Base-by-base conservation (phyloP, 2,329 filamentous ascomycete genomes). In the Fusarium udum region DNA sequence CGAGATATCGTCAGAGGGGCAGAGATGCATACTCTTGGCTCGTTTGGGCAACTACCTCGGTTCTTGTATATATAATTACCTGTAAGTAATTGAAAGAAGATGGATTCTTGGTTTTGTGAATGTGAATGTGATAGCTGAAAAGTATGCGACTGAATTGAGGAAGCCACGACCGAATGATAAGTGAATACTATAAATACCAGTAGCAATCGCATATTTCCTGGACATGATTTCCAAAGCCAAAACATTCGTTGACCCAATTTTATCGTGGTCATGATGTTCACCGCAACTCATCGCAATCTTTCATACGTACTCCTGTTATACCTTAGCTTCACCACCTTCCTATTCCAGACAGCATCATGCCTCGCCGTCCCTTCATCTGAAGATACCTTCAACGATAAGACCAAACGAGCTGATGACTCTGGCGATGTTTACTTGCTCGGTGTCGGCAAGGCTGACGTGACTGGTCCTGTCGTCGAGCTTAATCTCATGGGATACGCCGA, bases 401-500 rank as follows among this genome's bases (percentile, higher is more conserved):
- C 9, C 2, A 67, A 67, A 1, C n/a, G 64, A 9, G 62, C n/a
- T 16, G 61, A 49, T 14, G 59, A 45, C 1, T 43, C 37, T 10
- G 36, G 42, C 0, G 48, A 64, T 11, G 11, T 52, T 2, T 67
- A 67, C 24, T 13, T 39, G 12, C 62, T 67, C 3, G 64, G 64
- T 4, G 62, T 61, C 10, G 64, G 62, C 20, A 67, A 67, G 2
- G 64, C 64, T 5, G 64, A 67, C 1, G 51, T 67, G 3, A 67
- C 64, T 2, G 64, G 64, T 0, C 64, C 64, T 31, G 64, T 67
- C 4, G 64, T 67, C 6, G 64, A 67, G 34, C 45, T 67, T 13
- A 67, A 67, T 12, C 39, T 67, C 3, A 67, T 67, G 64, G 64
- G 64, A 5, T 67, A 67, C 31, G 62, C 64, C 2, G 64, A 67